Base-by-base conservation (phyloP, 371 early-diverging fungal species). In the Mucor sp. region DNA sequence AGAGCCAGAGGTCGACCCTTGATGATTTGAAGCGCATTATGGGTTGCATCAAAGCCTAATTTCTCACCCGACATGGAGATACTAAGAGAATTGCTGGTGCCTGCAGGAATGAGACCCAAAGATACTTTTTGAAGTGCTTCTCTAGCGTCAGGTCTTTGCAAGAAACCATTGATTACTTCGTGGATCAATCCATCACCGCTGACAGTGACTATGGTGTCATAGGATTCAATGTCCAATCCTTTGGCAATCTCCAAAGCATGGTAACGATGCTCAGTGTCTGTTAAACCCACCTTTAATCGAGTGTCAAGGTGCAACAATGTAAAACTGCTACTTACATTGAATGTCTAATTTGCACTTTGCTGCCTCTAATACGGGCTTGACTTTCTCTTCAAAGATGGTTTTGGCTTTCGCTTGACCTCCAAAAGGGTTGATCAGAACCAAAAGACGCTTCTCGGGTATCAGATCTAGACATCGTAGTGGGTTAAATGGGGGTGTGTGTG, bases 181-280 rank as follows among this genome's bases (percentile, higher is more conserved):
- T 94, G 93, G 33, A 91, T 78, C 3, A 92, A 83, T 12, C 95
- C 95, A 74, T 94, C 95, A 27, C 95, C 95, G 70, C 91, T 88
- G 39, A 93, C 82, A 30, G 90, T 80, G 6, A 90, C 81, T 32
- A 91, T 78, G 15, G 87, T 89, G 56, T 86, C 87, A 65, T 80
- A 93, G 15, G 75, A 67, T 0, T 74, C 62, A 27, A 87, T 73
- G 65, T 89, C 85, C 3, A 92, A 65, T 6, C 78, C 78, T 41
- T 74, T 80, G 7, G 88, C 89, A 63, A 92, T 85, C 55, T 91
- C 85, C 50, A 85, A 77, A 11, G 91, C 93, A 67, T 94, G 92
- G 12, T 82, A 80, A 4, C 78, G 79, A 67, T 79, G 77, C 25
- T 87, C 81, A 4, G 92, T 94, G 57, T 84, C 91, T 90, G 63